Evolutionary conservation across 2,329 filamentous ascomycete species (phyloP), one percentile per base, ranked within the genome.

Genomic region (Chlorencoelia australis): DNA sequence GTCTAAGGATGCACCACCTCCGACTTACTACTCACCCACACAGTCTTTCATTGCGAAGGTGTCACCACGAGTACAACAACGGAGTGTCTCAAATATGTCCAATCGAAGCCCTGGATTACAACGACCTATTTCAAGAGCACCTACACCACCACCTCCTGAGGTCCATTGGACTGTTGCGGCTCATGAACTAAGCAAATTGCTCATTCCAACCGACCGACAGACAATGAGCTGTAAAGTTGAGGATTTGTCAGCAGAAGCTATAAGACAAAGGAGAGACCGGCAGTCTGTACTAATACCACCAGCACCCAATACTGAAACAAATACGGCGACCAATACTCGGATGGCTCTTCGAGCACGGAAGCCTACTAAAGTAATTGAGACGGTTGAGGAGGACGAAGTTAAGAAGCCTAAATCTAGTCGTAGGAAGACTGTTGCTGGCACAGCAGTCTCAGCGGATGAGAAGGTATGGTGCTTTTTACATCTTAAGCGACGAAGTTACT

Each of bases 81-180:
- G 79, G 18, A 82, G 69, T 44, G 59, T 77, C 18, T 81, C 79
- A 2, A 69, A 69, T 7, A 60, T 74, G 30, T 61, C 64, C 22
- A 36, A 39, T 7, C 48, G 60, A 22, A 49, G 56, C 18, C 54
- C 55, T 45, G 57, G 58, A 33, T 18, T 25, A 16, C 35, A 52
- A 59, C 10, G 22, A 15, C 39, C 60, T 58, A 40, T 52, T 15
- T 59, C 61, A 11, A 60, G 69, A 24, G 59, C 66, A 19, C 67
- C 73, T 3, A 75, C 78, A 3, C 79, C 81, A 1, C 83, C 84
- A 7, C 73, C 81, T 1, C 86, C 88, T 3, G 82, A 88, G 29
- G 80, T 96, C 1, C 72, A 83, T 28, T 96, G 89, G 91, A 73
- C 79, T 0, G 72, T 81, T 18, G 87, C 88, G n/a, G 73, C 84